Conservation (phyloP, 208 protist species). For the Leishmania martiniquensis region DNA sequence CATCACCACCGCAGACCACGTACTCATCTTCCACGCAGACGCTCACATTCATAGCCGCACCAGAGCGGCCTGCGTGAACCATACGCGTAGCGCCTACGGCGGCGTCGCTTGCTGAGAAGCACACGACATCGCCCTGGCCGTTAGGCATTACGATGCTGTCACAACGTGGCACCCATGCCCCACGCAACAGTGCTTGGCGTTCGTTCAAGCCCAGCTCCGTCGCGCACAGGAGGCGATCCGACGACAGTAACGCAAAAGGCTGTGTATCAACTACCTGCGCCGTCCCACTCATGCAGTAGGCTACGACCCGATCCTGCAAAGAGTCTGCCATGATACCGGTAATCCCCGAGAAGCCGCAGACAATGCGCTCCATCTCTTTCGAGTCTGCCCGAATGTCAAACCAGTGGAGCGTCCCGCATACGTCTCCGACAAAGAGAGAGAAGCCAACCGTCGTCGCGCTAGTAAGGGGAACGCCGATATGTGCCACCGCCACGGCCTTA, state of each 20-base stretch:
- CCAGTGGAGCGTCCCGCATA: slow-evolving; percentile 66
- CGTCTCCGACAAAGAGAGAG: slow-evolving; percentile 73
- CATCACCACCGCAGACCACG: slow-evolving; percentile 40
- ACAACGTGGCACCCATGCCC: slow-evolving; percentile 30
- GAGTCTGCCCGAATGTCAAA: slow-evolving; percentile 52
- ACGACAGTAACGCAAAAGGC: slow-evolving; percentile 68
- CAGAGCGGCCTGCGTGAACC: slow-evolving; percentile 1
- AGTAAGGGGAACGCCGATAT: slow-evolving; percentile 63
- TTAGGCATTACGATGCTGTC: slow-evolving; percentile 35
- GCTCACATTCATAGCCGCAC: slow-evolving; percentile 34
- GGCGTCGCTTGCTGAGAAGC: slow-evolving; percentile 19
- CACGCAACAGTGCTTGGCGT: slow-evolving; percentile 43
- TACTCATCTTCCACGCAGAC: slow-evolving; percentile 33
- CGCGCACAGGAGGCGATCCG: slow-evolving; percentile 48
- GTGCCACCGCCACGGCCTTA: slow-evolving; percentile 18
- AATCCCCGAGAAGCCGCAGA: slow-evolving; percentile 38
- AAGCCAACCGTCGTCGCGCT: slow-evolving; percentile 38
- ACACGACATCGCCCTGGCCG: slow-evolving; percentile 27
- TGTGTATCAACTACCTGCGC: slow-evolving; percentile 56
- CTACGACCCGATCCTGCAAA: slow-evolving; percentile 32
- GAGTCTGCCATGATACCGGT: slow-evolving; percentile 34
- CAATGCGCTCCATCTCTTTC: slow-evolving; percentile 39
- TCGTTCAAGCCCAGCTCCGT: slow-evolving; percentile 42
- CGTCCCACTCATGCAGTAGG: slow-evolving; percentile 57
- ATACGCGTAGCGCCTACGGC: slow-evolving; percentile 21